Conservation (phyloP, 1,284 basidiomycete species). For the Afroboletus lepidellus region DNA sequence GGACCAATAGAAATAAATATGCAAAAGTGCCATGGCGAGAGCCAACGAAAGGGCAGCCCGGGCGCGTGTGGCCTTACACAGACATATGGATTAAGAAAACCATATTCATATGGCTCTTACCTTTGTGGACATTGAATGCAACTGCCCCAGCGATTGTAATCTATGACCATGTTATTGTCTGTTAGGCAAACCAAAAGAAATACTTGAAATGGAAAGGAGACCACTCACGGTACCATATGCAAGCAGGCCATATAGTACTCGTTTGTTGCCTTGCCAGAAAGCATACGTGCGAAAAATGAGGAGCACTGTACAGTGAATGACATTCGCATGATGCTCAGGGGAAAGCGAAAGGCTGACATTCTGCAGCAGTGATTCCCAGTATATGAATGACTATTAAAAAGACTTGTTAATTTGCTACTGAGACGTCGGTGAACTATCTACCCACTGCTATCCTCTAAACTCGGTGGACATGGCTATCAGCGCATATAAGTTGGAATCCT, state of each 20-base stretch:
- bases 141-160: constrained; percentile 4
- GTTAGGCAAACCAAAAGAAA: too few species aligned
- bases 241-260: constrained; percentile 13
- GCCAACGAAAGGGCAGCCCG: neutral
- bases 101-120: neutral
- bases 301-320: too few species aligned
- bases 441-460: constrained; percentile 4
- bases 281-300: constrained; percentile 22
- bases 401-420: neutral
- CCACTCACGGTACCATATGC: constrained; percentile 6
- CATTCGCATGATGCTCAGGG: neutral
- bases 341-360: constrained; percentile 5
- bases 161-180: neutral
- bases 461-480: constrained; percentile 2
- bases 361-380: constrained; percentile 14
- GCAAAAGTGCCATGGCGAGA: neutral
- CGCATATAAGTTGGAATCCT: neutral
- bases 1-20: neutral
- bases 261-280: constrained; percentile 18
- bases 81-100: too few species aligned
- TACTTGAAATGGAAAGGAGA: neutral
- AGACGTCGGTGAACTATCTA: neutral
- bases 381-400: constrained; percentile 18
- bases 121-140: neutral
- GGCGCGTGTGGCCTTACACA: neutral